These are phyloP conservation scores for Aspergillus sp. DNA, from an alignment of 2,329 filamentous ascomycete genomes.

Conservation along the genomic window DNA sequence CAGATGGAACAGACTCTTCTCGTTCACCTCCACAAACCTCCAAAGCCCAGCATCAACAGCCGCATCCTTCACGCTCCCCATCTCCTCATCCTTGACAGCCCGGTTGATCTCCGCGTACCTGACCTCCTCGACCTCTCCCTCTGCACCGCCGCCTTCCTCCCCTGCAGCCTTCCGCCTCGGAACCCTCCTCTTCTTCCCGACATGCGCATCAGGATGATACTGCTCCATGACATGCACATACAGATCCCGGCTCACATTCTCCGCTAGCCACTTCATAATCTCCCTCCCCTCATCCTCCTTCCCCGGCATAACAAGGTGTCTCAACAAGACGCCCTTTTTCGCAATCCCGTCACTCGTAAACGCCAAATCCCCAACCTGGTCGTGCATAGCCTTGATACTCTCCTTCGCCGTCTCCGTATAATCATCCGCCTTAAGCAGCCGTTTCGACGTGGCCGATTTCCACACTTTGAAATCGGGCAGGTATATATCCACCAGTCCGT, in stretches of 20 bases:
- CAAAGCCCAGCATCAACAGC: constrained; percentile 72
- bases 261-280: constrained; percentile 71
- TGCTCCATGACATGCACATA: constrained; percentile 91
- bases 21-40: constrained; percentile 70
- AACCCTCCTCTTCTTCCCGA: constrained; percentile 64
- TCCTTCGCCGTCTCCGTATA: constrained; percentile 72
- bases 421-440: constrained; percentile 75
- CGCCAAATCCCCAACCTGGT: constrained; percentile 77
- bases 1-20: constrained; percentile 55
- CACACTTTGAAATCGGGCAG: constrained; percentile 88
- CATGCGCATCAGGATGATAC: constrained; percentile 77
- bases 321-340: constrained; percentile 71
- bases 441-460: constrained; percentile 63
- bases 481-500: constrained; percentile 82
- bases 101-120: constrained; percentile 78
- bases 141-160: not conserved
- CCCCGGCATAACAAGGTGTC: constrained; percentile 84
- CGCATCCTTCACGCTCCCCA: constrained; percentile 64
- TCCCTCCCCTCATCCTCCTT: constrained; percentile 63
- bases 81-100: constrained; percentile 63
- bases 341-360: constrained; percentile 81
- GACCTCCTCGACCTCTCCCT: constrained; percentile 46
- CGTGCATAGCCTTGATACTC: constrained; percentile 77
- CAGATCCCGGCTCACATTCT: constrained; percentile 69
- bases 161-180: constrained; percentile 9